phyloP scores from a whole-genome alignment of 176 grass and related monocot species.

The Triticum urartu region DNA sequence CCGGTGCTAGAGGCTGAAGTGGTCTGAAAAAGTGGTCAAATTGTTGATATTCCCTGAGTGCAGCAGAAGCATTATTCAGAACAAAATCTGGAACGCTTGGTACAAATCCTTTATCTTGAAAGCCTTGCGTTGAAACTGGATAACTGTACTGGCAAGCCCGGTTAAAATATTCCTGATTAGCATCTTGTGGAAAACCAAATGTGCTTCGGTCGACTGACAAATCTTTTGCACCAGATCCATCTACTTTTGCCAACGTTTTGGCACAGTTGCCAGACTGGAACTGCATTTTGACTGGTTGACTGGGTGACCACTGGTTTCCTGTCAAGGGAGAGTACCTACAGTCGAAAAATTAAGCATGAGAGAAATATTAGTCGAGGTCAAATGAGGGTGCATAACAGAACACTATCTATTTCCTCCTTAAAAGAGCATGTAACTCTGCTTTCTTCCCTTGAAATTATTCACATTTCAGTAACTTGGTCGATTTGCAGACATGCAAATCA shows the following conservation, averaged over 20 bases:
- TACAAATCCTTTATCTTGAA: constrained; percentile 29
- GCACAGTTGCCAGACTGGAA: constrained; percentile 7
- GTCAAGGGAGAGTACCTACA: not conserved
- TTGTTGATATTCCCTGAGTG: constrained; percentile 26
- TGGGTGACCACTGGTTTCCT: not conserved
- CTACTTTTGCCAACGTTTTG: constrained; percentile 24
- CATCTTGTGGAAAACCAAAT: constrained; percentile 40
- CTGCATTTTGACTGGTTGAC: constrained; percentile 6
- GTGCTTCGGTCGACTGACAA: not conserved
- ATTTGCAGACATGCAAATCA: not conserved
- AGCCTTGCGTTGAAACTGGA: constrained; percentile 30
- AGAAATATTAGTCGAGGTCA: not conserved
- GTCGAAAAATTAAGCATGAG: constrained; percentile 14
- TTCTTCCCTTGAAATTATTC: not conserved
- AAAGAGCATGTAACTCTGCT: not conserved
- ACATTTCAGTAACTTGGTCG: not conserved
- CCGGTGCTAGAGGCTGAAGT: constrained; percentile 18
- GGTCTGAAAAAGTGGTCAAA: constrained; percentile 9
- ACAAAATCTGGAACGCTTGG: constrained; percentile 27
- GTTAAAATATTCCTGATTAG: constrained; percentile 38
- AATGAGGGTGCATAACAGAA: not conserved
- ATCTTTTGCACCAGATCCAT: constrained; percentile 20
- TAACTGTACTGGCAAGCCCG: constrained; percentile 33
- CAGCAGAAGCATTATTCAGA: constrained; percentile 18
- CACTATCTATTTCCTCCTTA: not conserved